Percentiles rank a stretch among this genome's conserved stretches.
These are phyloP conservation scores for Malus domestica DNA, from an alignment of 306 rosid genomes.

Conservation along the genomic window DNA sequence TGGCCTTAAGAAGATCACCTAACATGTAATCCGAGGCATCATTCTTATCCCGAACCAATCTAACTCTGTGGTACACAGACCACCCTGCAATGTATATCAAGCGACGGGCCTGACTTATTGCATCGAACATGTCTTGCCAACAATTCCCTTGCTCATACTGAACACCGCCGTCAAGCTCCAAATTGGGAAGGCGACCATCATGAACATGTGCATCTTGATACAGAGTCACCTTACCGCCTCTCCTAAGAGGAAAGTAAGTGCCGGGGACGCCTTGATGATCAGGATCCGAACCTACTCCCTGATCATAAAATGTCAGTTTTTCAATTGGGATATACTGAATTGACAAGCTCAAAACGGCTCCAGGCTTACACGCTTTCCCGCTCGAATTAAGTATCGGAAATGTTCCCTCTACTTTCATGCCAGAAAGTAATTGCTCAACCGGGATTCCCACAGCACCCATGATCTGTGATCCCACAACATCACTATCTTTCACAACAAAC, in stretches of 20 bases:
- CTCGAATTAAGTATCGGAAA: conserved; percentile 46
- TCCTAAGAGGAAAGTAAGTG: conserved; percentile 74
- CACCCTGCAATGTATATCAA: conserved; percentile 78
- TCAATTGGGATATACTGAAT: conserved; percentile 58
- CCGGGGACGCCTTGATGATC: conserved; percentile 54
- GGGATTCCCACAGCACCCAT: conserved; percentile 77
- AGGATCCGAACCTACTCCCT: conserved; percentile 41
- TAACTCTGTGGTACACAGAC: conserved; percentile 77
- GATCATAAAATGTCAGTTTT: conserved; percentile 27
- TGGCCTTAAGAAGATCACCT: conserved; percentile 73
- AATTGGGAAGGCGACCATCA: conserved; percentile 44
- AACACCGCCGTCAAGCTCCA: conserved; percentile 39
- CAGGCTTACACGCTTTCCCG: conserved; percentile 60
- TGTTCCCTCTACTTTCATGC: conserved; percentile 47
- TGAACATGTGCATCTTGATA: conserved; percentile 86
- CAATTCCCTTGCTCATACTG: conserved; percentile 48
- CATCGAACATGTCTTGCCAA: conserved; percentile 70
- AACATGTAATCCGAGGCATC: conserved; percentile 28
- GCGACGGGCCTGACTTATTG: conserved; percentile 57
- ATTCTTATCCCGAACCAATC: conserved; percentile 42
- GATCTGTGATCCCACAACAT: conserved; percentile 62
- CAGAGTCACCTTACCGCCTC: conserved; percentile 63
- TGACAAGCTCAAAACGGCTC: conserved; percentile 52
- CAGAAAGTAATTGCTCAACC: conserved; percentile 36
- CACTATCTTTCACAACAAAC: conserved; percentile 67